These are phyloP conservation scores for Aegilops longissima DNA, from an alignment of 176 grass and related monocot genomes.

Conservation along the genomic window DNA sequence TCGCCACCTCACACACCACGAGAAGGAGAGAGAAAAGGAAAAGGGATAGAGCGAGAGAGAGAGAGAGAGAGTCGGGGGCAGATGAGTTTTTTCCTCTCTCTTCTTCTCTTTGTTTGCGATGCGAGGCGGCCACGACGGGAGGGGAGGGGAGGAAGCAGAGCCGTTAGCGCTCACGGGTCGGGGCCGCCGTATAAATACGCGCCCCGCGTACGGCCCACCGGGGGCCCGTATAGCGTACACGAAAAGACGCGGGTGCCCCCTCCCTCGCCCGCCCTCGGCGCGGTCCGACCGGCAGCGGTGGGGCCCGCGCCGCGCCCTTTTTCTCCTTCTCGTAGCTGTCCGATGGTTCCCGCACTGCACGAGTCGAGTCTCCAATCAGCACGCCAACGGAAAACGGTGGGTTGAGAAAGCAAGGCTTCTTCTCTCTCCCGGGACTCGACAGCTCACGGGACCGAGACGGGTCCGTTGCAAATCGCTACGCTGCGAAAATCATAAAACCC, in stretches of 20 bases:
- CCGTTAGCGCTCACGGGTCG: neutral
- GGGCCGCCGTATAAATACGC: neutral
- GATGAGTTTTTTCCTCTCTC: neutral
- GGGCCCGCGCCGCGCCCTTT: neutral
- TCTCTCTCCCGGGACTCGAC: too few relatives aligned
- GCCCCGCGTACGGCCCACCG: neutral
- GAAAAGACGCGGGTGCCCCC: too few relatives aligned
- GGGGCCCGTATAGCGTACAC: too few relatives aligned
- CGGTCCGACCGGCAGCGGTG: neutral
- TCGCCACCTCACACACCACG: slow-evolving; percentile 36
- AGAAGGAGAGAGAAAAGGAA: neutral
- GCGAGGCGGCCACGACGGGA: neutral
- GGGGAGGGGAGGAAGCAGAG: neutral
- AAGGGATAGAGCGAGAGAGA: neutral
- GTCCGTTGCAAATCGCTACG: too few relatives aligned
- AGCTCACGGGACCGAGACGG: too few relatives aligned
- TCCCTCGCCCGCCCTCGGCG: neutral
- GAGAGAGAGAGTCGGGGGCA: too few relatives aligned
- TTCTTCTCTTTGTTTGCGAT: neutral
- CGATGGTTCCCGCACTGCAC: slow-evolving; percentile 11
- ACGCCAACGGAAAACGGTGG: neutral
- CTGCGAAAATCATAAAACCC: too few relatives aligned
- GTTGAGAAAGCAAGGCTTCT: neutral
- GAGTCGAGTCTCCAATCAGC: neutral
- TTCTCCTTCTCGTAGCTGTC: neutral